Percentiles rank a stretch among this genome's conserved stretches.
phyloP scores from a whole-genome alignment of 1,284 basidiomycete genomes.

The Ustilago bromivora region DNA sequence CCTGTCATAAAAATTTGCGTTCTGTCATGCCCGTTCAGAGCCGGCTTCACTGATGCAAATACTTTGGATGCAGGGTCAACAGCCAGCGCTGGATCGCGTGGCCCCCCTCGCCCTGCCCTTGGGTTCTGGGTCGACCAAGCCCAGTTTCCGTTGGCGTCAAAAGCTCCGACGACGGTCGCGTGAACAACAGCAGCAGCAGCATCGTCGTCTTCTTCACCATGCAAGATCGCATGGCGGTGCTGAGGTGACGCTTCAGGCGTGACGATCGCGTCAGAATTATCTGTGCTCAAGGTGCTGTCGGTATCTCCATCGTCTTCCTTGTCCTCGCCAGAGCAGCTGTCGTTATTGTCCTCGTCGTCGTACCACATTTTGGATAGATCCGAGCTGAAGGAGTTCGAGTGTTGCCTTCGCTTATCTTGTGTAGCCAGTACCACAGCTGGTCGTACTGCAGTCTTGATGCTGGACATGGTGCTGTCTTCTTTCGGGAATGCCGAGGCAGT shows the following conservation, averaged over 20 bases:
- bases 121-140: conserved; percentile 8
- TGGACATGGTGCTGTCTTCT: conserved; percentile 1
- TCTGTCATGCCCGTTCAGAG: conserved; percentile 28
- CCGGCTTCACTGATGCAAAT: neutral
- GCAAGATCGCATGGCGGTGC: conserved; percentile 13
- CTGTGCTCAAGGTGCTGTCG: conserved; percentile 26
- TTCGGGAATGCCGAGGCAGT: neutral
- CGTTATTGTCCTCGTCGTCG: conserved; percentile 26
- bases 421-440: neutral
- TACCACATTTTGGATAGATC: conserved; percentile 16
- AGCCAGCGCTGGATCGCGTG: neutral
- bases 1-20: conserved; percentile 25
- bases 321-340: conserved; percentile 19
- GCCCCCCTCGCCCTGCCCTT: neutral
- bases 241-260: conserved; percentile 27
- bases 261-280: conserved; percentile 31
- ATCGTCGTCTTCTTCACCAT: neutral
- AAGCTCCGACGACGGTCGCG: conserved; percentile 9
- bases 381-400: conserved; percentile 1
- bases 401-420: neutral
- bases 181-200: conserved; percentile 1
- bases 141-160: conserved; percentile 31
- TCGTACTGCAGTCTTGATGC: neutral
- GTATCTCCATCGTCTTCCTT: conserved; percentile 21
- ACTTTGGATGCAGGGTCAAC: neutral